A percentile compares a stretch with the other conserved stretches of the same genome.
phyloP scores from a whole-genome alignment of 495 filamentous ascomycete genomes.

The Aspergillus egyptiacus region DNA sequence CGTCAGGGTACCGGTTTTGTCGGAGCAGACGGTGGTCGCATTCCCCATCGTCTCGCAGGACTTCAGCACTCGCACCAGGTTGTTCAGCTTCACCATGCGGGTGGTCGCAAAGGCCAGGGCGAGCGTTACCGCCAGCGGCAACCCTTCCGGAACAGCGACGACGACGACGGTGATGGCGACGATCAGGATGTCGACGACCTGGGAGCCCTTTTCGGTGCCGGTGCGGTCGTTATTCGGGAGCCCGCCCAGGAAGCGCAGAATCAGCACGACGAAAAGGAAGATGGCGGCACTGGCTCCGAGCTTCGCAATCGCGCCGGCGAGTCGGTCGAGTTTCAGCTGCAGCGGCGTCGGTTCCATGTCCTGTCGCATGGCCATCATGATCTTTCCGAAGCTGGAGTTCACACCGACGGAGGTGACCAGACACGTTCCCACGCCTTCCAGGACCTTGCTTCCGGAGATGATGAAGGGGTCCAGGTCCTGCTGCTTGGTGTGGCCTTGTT shows the following conservation, averaged over 20 bases:
- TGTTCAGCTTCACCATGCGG: conserved; percentile 64
- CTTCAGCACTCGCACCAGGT: conserved; percentile 59
- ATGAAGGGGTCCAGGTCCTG: conserved; percentile 73
- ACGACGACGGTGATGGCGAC: conserved; percentile 66
- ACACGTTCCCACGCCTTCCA: conserved; percentile 82
- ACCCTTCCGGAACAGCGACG: conserved; percentile 63
- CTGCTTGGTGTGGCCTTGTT: conserved; percentile 67
- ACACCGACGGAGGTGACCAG: conserved; percentile 74
- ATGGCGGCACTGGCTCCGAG: conserved; percentile 29
- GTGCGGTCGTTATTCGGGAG: conserved; percentile 20
- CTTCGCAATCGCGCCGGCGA: conserved; percentile 60
- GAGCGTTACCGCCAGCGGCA: conserved; percentile 63
- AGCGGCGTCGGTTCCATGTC: conserved; percentile 70
- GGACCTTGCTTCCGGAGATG: conserved; percentile 84
- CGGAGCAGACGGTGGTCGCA: conserved; percentile 62
- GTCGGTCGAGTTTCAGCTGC: conserved; percentile 54
- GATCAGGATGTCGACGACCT: conserved; percentile 62
- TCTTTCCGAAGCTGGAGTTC: conserved; percentile 77
- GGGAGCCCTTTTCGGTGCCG: conserved; percentile 63
- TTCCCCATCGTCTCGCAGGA: conserved; percentile 74
- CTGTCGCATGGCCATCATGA: conserved; percentile 77
- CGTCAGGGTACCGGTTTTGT: conserved; percentile 65
- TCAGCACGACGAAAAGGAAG: conserved; percentile 3
- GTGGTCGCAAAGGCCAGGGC: conserved; percentile 65
- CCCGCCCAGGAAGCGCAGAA: conserved; percentile 1